phyloP scores from a whole-genome alignment of 257 asterid genomes.

The Forsythia suspensa region DNA sequence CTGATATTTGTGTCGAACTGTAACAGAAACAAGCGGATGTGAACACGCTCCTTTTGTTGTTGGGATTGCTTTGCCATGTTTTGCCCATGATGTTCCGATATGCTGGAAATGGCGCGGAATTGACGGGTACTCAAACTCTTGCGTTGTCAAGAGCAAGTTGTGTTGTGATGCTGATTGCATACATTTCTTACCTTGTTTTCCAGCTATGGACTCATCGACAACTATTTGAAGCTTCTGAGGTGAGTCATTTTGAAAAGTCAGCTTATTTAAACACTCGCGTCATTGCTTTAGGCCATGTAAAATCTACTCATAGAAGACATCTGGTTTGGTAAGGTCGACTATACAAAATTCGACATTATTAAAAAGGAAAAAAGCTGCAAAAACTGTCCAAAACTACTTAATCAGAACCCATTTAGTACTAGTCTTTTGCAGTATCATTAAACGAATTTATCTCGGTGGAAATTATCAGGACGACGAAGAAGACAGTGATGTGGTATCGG shows the following conservation, averaged over 20 bases:
- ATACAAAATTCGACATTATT: background rate
- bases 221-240: conserved; percentile 61
- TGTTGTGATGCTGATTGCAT: conserved; percentile 76
- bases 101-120: conserved; percentile 31
- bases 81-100: conserved; percentile 63
- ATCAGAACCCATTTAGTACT: too few species aligned
- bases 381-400: too few species aligned
- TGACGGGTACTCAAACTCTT: conserved; percentile 34
- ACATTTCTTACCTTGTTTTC: conserved; percentile 68
- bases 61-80: conserved; percentile 75
- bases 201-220: conserved; percentile 83
- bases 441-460: background rate
- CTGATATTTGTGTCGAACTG: background rate
- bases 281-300: background rate
- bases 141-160: conserved; percentile 70
- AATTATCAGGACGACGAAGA: conserved; percentile 31
- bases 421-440: background rate
- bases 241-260: background rate
- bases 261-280: background rate
- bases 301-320: background rate
- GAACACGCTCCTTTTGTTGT: conserved; percentile 58
- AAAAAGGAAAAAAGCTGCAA: too few species aligned
- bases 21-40: conserved; percentile 87
- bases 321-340: background rate
- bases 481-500: conserved; percentile 24